phyloP scores from a whole-genome alignment of 164 flowering plant genomes.

The Hamamelis virginiana region DNA sequence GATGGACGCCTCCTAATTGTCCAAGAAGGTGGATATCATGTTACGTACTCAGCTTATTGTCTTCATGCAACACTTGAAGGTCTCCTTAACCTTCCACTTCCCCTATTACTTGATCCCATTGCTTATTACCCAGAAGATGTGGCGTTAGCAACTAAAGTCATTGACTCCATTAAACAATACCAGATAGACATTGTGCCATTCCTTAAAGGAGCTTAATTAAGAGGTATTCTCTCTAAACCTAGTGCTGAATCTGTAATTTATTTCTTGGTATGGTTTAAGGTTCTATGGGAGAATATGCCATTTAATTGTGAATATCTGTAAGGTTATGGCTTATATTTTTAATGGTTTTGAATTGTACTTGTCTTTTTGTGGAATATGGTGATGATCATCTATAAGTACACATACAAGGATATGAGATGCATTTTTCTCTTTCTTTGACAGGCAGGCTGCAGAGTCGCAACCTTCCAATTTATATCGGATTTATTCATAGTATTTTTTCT shows the following conservation, averaged over 20 bases:
- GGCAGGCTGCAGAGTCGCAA: too few relatives aligned
- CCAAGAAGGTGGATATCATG: constrained; percentile 96
- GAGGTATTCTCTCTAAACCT: neutral
- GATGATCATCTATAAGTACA: too few relatives aligned
- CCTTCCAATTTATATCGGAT: too few relatives aligned
- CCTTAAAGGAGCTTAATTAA: constrained; percentile 17
- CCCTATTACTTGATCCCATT: constrained; percentile 70
- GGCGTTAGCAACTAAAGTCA: constrained; percentile 42
- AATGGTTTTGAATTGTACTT: too few relatives aligned
- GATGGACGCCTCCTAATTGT: constrained; percentile 72
- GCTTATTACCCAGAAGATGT: constrained; percentile 87
- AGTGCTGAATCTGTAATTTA: neutral
- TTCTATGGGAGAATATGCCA: too few relatives aligned
- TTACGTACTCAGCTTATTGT: constrained; percentile 96
- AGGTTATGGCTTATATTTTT: too few relatives aligned
- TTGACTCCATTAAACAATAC: constrained; percentile 54
- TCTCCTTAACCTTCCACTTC: constrained; percentile 55
- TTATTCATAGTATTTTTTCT: too few relatives aligned
- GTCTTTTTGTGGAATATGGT: too few relatives aligned
- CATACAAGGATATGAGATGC: too few relatives aligned
- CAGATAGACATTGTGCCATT: constrained; percentile 42
- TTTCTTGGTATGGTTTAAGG: too few relatives aligned
- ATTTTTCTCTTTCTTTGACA: too few relatives aligned
- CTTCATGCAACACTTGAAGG: constrained; percentile 94
- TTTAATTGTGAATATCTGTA: too few relatives aligned